A percentile compares a stretch with the other conserved stretches of the same genome.
phyloP scores from a whole-genome alignment of 2,329 filamentous ascomycete species.

The Zasmidium citrigriseum region DNA sequence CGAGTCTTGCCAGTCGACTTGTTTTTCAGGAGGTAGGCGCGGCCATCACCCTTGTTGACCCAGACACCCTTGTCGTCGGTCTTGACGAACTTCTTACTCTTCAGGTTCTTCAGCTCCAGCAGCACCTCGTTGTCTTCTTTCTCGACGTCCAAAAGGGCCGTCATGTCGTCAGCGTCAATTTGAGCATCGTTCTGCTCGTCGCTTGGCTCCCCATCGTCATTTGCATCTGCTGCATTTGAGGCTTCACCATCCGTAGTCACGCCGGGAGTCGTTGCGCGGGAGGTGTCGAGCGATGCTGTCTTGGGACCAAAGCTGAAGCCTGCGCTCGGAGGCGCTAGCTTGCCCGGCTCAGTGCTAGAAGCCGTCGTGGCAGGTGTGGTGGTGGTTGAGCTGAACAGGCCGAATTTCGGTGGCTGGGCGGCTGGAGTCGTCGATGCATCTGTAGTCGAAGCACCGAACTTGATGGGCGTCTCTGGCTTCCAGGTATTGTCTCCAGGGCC shows the following conservation, averaged over 20 bases:
- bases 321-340: slow-evolving; percentile 26
- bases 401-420: slow-evolving; percentile 20
- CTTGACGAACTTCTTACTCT: slow-evolving; percentile 63
- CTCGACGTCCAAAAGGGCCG: slow-evolving; percentile 64
- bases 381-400: slow-evolving; percentile 11
- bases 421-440: slow-evolving; percentile 28
- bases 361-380: slow-evolving; percentile 22
- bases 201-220: slow-evolving; percentile 33
- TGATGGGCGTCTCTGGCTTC: slow-evolving; percentile 50
- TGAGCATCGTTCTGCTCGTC: slow-evolving; percentile 38
- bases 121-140: slow-evolving; percentile 66
- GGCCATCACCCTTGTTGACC: slow-evolving; percentile 70
- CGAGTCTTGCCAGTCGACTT: slow-evolving; percentile 67
- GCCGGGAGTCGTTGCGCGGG: slow-evolving; percentile 50
- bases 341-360: slow-evolving; percentile 19
- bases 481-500: slow-evolving; percentile 46
- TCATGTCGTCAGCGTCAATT: slow-evolving; percentile 64
- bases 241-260: slow-evolving; percentile 42
- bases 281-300: slow-evolving; percentile 41
- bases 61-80: slow-evolving; percentile 60
- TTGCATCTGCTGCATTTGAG: slow-evolving; percentile 33
- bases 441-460: slow-evolving; percentile 39
- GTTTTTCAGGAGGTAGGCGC: slow-evolving; percentile 71
- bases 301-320: slow-evolving; percentile 43
- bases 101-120: slow-evolving; percentile 67